Base-by-base conservation (phyloP, 2,329 filamentous ascomycete genomes). In the Cladosporium sp. region DNA sequence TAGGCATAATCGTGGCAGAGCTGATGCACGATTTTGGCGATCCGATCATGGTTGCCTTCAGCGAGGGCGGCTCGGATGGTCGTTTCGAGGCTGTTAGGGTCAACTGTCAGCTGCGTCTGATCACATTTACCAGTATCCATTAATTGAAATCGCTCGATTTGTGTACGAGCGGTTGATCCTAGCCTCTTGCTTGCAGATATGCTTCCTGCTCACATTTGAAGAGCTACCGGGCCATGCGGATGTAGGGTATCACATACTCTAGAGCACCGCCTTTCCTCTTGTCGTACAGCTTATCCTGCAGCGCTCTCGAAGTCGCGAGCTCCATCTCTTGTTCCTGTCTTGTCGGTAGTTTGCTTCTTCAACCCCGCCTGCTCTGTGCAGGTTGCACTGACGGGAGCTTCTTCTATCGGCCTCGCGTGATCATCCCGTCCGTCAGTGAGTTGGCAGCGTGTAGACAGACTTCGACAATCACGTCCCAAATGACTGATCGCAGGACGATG, bases 231-330 rank as follows among this genome's bases (percentile, higher is more conserved):
- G n/a, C 5, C 17, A 39, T 34, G 24, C 45, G 28, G 45, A 48
- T 7, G 28, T 28, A 35, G 45, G 28, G 48, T 40, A 28, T 37
- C 22, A 78, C 88, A 69, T 86, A 96, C 91, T 99, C 94, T 58
- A 99, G 84, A 67, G 95, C 94, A 63, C 94, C 94, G 70, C 91
- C 87, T 76, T 99, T 99, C 72, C 95, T 86, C 80, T 95, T 96
- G 73, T 99, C 94, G 74, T 99, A 99, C 71, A 97, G 87, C 83
- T 97, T 99, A 78, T 99, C 94, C 73, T 95, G 96, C 71, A 99
- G 81, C 65, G 92, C 83, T 67, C 93, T 90, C 75, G 95, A 91
- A 72, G 97, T 90, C 71, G 86, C 87, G 70, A 84, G 80, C 79
- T 97, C 93, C 92, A 97, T 97, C 45, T 57, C 25, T 49, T 57